Conservation (phyloP, 768 basidiomycete genomes). For the Tulasnella sp. region DNA sequence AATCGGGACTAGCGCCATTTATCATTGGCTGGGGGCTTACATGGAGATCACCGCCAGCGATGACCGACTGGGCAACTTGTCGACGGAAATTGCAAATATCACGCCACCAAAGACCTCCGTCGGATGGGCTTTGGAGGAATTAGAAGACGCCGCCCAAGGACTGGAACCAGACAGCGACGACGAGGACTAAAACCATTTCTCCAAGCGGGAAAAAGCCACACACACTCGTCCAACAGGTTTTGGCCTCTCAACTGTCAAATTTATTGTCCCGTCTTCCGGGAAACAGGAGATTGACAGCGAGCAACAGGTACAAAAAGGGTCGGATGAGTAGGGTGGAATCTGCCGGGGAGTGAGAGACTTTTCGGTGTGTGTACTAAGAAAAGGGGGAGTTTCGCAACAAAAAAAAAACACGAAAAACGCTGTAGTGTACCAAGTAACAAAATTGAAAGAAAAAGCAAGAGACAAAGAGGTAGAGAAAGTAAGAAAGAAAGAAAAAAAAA, state of each 20-base stretch:
- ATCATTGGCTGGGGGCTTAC: constrained; percentile 3
- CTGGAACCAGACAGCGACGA: constrained; percentile 67
- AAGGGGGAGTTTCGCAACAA: not conserved
- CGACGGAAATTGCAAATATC: constrained; percentile 42
- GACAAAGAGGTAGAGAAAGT: not conserved
- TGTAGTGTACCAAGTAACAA: constrained; percentile 5
- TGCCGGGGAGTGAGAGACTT: constrained; percentile 7
- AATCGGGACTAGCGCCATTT: not conserved
- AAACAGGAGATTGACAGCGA: not conserved
- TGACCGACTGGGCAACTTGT: constrained; percentile 49
- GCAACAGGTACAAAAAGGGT: not conserved
- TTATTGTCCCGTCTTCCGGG: not conserved
- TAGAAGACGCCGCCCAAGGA: constrained; percentile 56
- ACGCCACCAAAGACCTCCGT: constrained; percentile 53
- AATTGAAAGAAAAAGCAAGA: constrained; percentile 13
- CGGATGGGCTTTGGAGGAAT: constrained; percentile 66
- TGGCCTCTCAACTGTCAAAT: not conserved
- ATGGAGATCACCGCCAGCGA: constrained; percentile 48
- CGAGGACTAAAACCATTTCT: constrained; percentile 39
- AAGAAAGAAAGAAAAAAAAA: not conserved
- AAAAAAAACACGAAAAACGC: not conserved
- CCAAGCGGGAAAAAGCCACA: not conserved
- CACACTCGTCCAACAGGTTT: constrained; percentile 5
- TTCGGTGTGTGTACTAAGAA: constrained; percentile 2
- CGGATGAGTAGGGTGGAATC: not conserved